These are phyloP conservation scores for Tolypocladium nubicola DNA, from an alignment of 2,329 filamentous ascomycete species.

Conservation along the genomic window DNA sequence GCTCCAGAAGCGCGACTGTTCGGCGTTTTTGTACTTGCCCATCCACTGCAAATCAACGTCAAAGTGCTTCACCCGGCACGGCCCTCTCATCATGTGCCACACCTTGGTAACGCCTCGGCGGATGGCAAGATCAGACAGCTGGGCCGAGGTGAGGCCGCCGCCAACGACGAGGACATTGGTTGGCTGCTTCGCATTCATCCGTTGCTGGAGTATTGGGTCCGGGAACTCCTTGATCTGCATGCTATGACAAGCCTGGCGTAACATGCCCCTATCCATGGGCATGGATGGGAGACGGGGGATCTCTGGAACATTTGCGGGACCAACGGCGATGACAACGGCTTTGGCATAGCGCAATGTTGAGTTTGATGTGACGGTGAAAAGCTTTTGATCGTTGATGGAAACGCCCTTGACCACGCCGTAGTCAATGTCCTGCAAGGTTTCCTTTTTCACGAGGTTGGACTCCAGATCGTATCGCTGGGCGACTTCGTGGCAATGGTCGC, in stretches of 20 bases:
- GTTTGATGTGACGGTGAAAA: conserved; percentile 56
- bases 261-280: conserved; percentile 4
- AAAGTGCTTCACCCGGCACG: conserved; percentile 58
- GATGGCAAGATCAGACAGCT: conserved; percentile 58
- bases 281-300: conserved; percentile 29
- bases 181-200: conserved; percentile 35
- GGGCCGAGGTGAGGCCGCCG: conserved; percentile 67
- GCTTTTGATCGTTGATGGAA: conserved; percentile 34
- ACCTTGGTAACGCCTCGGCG: conserved; percentile 56
- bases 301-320: conserved; percentile 51
- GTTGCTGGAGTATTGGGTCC: conserved; percentile 36
- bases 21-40: conserved; percentile 69
- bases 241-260: conserved; percentile 47
- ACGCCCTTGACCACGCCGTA: conserved; percentile 39
- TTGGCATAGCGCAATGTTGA: conserved; percentile 44
- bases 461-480: conserved; percentile 39
- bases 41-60: conserved; percentile 72
- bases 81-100: conserved; percentile 57
- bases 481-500: conserved; percentile 49
- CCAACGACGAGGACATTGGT: conserved; percentile 63
- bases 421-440: conserved; percentile 49
- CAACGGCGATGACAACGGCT: conserved; percentile 59
- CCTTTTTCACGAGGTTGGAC: conserved; percentile 45
- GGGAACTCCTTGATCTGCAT: conserved; percentile 53
- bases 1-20: conserved; percentile 68